Percentiles rank a stretch among this genome's conserved stretches.
These are phyloP conservation scores for Sarocladium oryzae DNA, from an alignment of 2,329 filamentous ascomycete genomes.

Conservation along the genomic window DNA sequence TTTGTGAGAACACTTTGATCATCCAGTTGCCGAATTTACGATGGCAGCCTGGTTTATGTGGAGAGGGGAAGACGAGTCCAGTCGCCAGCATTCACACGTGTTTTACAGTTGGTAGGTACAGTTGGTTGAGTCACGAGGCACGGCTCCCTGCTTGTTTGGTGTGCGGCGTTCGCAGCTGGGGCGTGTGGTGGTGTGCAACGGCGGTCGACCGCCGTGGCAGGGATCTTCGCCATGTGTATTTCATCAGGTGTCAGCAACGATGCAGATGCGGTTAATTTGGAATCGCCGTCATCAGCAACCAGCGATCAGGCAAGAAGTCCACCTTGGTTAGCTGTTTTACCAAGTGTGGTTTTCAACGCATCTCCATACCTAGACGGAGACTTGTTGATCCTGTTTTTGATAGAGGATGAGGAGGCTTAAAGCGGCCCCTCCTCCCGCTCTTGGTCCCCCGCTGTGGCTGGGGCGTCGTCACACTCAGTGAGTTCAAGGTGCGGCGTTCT, in stretches of 20 bases:
- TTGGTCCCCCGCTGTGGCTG: background rate
- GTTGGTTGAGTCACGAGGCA: conserved; percentile 3
- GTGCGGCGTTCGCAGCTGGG: background rate
- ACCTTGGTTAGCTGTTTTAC: too few relatives aligned
- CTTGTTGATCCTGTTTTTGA: too few relatives aligned
- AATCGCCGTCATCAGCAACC: too few relatives aligned
- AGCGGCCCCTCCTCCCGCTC: background rate
- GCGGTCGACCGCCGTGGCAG: background rate
- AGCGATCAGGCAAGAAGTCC: too few relatives aligned
- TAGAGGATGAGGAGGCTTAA: background rate
- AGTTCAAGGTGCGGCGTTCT: too few relatives aligned
- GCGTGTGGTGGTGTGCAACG: background rate
- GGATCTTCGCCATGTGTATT: background rate
- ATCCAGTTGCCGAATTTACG: background rate
- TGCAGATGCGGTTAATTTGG: too few relatives aligned
- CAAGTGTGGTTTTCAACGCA: too few relatives aligned
- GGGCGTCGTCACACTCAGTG: too few relatives aligned
- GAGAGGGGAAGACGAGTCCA: background rate
- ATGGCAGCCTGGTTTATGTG: background rate
- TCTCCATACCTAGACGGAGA: too few relatives aligned
- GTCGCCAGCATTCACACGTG: background rate
- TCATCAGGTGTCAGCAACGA: too few relatives aligned
- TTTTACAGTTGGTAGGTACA: too few relatives aligned
- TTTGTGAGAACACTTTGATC: too few relatives aligned
- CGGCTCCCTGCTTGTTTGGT: background rate